Evolutionary conservation across 768 basidiomycete genomes (phyloP), one percentile per base, ranked within the genome.

Genomic region (Suillus brevipes): DNA sequence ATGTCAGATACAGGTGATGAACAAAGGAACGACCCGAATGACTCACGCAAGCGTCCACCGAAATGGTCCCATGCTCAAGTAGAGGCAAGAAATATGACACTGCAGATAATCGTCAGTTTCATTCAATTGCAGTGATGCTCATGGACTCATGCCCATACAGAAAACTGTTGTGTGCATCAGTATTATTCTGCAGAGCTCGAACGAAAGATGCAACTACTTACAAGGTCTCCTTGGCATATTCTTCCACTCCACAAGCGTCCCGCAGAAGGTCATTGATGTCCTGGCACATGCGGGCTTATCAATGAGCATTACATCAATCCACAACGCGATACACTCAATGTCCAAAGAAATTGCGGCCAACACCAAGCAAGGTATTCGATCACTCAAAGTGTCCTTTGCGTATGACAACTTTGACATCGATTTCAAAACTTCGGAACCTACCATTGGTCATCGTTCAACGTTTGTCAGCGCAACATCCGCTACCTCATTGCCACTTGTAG

Each of bases 381-480:
- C 71, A 12, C 65, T 77, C 6, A 56, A 72, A 2, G 65, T 71
- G 1, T 61, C 66, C 6, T 78, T 73, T 69, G 78, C 78, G 10
- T 83, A 79, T 49, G 79, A 84, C 64, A 84, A 84, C 67, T 74
- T 83, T 36, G 80, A 84, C 65, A 71, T 82, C 18, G 68, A 79
- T 38, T 65, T 82, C 13, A 75, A 78, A 53, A 62, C 68, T 14
- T n/a, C 67, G 0, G 62, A 72, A 8, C 77, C 77, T 0, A 47
- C n/a, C 45, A 47, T 47, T 47, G 45, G 45, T 0, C 45, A 47
- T 47, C 2, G 12, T 47, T 47, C 4, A 4, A 47, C 10, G 0
- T 47, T 47, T 4, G 4, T 23, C 8, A 47, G 45, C 18, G n/a
- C 45, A 47, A 47, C n/a, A 47, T 47, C 45, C 4, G 7, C 45